Evolutionary conservation across 306 rosid genomes (phyloP).

Genomic region (Calophaca sinica): DNA sequence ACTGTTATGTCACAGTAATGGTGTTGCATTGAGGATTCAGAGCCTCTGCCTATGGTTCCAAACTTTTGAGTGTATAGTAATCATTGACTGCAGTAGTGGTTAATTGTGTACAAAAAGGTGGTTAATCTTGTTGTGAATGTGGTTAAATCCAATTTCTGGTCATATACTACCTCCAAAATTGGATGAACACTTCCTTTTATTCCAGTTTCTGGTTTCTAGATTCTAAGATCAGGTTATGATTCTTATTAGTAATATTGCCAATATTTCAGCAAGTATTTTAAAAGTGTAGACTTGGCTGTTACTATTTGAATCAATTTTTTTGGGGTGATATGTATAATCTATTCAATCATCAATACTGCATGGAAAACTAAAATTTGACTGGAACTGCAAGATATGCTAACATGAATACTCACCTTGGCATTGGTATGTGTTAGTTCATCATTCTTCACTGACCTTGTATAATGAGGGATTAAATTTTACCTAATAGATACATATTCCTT

Average conservation of each 20-base stretch:
- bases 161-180: too few relatives aligned
- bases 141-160: too few relatives aligned
- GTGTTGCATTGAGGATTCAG: too few relatives aligned
- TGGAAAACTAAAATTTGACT: slow-evolving; percentile 96
- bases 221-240: not conserved
- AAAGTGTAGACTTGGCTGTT: not conserved
- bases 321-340: slow-evolving; percentile 24
- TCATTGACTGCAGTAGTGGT: too few relatives aligned
- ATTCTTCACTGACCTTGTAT: slow-evolving; percentile 35
- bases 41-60: too few relatives aligned
- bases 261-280: slow-evolving; percentile 11
- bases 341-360: slow-evolving; percentile 52
- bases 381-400: slow-evolving; percentile 99
- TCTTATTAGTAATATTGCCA: not conserved
- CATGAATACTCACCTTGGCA: slow-evolving; percentile 96
- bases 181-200: too few relatives aligned
- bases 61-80: too few relatives aligned
- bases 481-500: slow-evolving; percentile 43
- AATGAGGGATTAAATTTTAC: slow-evolving; percentile 21
- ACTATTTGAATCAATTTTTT: slow-evolving; percentile 9
- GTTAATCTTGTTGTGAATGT: too few relatives aligned
- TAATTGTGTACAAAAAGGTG: too few relatives aligned
- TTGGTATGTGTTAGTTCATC: slow-evolving; percentile 59
- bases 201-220: slow-evolving; percentile 28
- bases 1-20: too few relatives aligned